These are phyloP conservation scores for Boletus edulis DNA, from an alignment of 768 basidiomycete genomes.

Conservation along the genomic window DNA sequence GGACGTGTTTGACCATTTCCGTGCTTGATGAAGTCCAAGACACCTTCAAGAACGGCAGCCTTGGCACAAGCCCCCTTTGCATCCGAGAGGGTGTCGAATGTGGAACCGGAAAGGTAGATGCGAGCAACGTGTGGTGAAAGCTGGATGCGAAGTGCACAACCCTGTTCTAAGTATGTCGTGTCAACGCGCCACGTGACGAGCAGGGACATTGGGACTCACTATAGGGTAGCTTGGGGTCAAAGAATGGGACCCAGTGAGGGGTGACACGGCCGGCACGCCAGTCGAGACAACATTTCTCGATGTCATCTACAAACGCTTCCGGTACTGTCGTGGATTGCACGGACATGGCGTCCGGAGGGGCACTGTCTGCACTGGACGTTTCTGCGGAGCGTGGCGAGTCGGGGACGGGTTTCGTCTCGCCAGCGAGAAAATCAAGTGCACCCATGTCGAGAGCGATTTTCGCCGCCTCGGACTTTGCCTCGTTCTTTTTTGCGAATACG, in stretches of 20 bases:
- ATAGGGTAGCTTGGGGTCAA: constrained; percentile 42
- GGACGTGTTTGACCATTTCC: constrained; percentile 51
- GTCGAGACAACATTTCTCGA: constrained; percentile 53
- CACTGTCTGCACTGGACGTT: not conserved
- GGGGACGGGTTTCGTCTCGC: constrained; percentile 37
- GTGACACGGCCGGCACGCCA: constrained; percentile 53
- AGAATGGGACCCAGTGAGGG: constrained; percentile 53
- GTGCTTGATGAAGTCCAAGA: constrained; percentile 56
- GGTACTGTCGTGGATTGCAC: not conserved
- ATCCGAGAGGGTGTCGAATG: constrained; percentile 36
- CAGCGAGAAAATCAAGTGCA: constrained; percentile 55
- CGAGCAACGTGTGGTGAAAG: constrained; percentile 49
- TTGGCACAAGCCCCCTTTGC: constrained; percentile 56
- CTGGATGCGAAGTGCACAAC: constrained; percentile 56
- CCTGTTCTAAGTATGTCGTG: constrained; percentile 41
- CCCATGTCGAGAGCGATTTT: constrained; percentile 56
- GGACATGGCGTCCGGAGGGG: not conserved
- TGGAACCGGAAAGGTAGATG: constrained; percentile 50
- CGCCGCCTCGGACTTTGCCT: constrained; percentile 55
- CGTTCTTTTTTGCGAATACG: constrained; percentile 42
- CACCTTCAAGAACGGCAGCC: constrained; percentile 50
- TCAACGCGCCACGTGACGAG: not conserved
- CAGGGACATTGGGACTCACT: constrained; percentile 33
- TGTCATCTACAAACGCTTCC: constrained; percentile 33
- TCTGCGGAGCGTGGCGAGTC: constrained; percentile 18